phyloP scores from a whole-genome alignment of 2,329 filamentous ascomycete species.

The Diaporthe eres region DNA sequence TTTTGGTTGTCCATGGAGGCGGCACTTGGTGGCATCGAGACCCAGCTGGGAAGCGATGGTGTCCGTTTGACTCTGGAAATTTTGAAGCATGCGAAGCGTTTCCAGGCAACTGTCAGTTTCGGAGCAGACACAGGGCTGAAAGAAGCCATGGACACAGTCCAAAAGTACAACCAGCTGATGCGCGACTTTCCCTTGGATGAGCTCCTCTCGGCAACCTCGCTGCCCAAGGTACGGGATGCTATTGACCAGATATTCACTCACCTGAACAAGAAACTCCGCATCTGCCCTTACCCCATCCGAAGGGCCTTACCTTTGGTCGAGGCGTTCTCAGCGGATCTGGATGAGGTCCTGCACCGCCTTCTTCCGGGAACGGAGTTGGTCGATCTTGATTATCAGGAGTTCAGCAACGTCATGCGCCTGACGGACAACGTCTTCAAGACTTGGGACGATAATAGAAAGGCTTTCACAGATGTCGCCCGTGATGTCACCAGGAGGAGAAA shows the following conservation, averaged over 20 bases:
- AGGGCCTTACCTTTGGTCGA: slow-evolving; percentile 95
- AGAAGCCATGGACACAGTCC: slow-evolving; percentile 94
- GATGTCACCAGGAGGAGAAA: slow-evolving; percentile 94
- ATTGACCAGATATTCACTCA: slow-evolving; percentile 92
- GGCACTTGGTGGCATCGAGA: slow-evolving; percentile 91
- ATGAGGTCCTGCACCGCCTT: slow-evolving; percentile 86
- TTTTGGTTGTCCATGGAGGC: slow-evolving; percentile 99
- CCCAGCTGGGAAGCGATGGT: slow-evolving; percentile 88
- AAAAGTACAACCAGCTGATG: slow-evolving; percentile 99
- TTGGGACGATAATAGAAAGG: slow-evolving; percentile 97
- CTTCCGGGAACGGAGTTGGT: slow-evolving; percentile 90
- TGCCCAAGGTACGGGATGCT: slow-evolving; percentile 90
- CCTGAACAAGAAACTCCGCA: slow-evolving; percentile 97
- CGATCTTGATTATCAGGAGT: slow-evolving; percentile 92
- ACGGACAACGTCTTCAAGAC: slow-evolving; percentile 89
- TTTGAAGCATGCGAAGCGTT: slow-evolving; percentile 95
- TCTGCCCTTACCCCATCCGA: slow-evolving; percentile 94
- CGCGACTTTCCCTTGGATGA: slow-evolving; percentile 97
- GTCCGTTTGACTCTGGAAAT: slow-evolving; percentile 94
- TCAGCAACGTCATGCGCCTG: slow-evolving; percentile 85
- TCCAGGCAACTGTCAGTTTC: slow-evolving; percentile 97
- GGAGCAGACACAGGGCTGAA: slow-evolving; percentile 95
- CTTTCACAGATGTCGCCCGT: slow-evolving; percentile 97
- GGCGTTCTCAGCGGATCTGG: slow-evolving; percentile 93
- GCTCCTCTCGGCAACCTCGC: slow-evolving; percentile 89